phyloP scores from a whole-genome alignment of 1,139 yeast species.

The Geotrichum carabidarum region DNA sequence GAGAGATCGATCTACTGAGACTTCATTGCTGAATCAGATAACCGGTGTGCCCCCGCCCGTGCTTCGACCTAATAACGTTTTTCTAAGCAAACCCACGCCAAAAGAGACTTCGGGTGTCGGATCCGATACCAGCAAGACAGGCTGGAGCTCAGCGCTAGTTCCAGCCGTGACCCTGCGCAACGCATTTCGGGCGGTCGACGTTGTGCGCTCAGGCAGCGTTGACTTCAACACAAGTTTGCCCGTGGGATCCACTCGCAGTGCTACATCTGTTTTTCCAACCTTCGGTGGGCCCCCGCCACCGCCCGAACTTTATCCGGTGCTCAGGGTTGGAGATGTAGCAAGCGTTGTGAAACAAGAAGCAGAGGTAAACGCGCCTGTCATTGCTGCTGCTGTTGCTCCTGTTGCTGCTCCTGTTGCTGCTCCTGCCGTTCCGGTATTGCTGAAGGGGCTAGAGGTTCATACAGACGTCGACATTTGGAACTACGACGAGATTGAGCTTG shows the following conservation, averaged over 20 bases:
- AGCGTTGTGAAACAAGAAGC: background rate
- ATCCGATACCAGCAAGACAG: background rate
- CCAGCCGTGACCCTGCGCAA: slow-evolving; percentile 29
- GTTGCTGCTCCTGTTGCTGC: background rate
- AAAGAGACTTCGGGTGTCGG: too few relatives aligned
- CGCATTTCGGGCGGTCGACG: slow-evolving; percentile 30
- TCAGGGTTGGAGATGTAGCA: background rate
- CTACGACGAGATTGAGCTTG: slow-evolving; percentile 25
- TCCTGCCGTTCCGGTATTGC: slow-evolving; percentile 17
- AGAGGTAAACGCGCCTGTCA: background rate
- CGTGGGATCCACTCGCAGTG: too few relatives aligned
- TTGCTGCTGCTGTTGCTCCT: slow-evolving; percentile 28
- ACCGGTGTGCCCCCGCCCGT: too few relatives aligned
- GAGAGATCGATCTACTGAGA: too few relatives aligned
- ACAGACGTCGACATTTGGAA: slow-evolving; percentile 27
- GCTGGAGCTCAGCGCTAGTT: slow-evolving; percentile 25
- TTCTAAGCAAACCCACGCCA: too few relatives aligned
- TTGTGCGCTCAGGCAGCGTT: slow-evolving; percentile 24
- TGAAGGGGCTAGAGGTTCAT: slow-evolving; percentile 15
- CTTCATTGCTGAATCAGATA: too few relatives aligned
- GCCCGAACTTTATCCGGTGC: background rate
- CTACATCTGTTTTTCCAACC: background rate
- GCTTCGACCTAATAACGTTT: too few relatives aligned
- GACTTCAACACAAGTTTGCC: slow-evolving; percentile 22
- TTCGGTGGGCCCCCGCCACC: too few relatives aligned